Percentiles rank a stretch among this genome's conserved stretches.
phyloP scores from a whole-genome alignment of 352 stramenopile species.

The Phytophthora rubi region DNA sequence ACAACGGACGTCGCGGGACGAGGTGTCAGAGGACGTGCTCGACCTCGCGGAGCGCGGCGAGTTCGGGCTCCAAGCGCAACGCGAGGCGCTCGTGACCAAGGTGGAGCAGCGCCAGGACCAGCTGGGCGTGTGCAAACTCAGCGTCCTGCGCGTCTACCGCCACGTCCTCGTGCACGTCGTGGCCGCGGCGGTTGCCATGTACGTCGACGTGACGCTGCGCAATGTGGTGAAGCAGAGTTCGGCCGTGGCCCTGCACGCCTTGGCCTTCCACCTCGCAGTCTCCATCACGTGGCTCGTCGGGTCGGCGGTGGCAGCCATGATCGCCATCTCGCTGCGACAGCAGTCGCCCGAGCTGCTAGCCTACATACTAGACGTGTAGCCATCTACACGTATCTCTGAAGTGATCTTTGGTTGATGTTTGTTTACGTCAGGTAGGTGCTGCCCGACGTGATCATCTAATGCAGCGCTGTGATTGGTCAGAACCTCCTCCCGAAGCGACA shows the following conservation, averaged over 20 bases:
- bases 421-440: conserved; percentile 3
- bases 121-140: conserved; percentile 62
- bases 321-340: conserved; percentile 48
- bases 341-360: conserved; percentile 51
- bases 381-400: conserved; percentile 10
- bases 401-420: not conserved
- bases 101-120: conserved; percentile 67
- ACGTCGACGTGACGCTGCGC: conserved; percentile 35
- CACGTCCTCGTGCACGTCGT: conserved; percentile 47
- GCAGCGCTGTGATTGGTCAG: not conserved
- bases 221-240: conserved; percentile 30
- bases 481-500: not conserved
- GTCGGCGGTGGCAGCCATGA: conserved; percentile 40
- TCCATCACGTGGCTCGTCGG: conserved; percentile 57
- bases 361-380: conserved; percentile 43
- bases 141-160: conserved; percentile 59
- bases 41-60: conserved; percentile 67
- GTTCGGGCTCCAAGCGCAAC: conserved; percentile 73
- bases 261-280: conserved; percentile 52
- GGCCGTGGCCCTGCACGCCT: conserved; percentile 28
- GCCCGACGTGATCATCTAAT: not conserved
- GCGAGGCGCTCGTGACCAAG: conserved; percentile 56
- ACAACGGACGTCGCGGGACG: conserved; percentile 39
- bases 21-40: conserved; percentile 57
- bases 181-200: conserved; percentile 51